Evolutionary conservation across 805 yeast species (phyloP).

Genomic region (Myxozyma vanderwaltii): DNA sequence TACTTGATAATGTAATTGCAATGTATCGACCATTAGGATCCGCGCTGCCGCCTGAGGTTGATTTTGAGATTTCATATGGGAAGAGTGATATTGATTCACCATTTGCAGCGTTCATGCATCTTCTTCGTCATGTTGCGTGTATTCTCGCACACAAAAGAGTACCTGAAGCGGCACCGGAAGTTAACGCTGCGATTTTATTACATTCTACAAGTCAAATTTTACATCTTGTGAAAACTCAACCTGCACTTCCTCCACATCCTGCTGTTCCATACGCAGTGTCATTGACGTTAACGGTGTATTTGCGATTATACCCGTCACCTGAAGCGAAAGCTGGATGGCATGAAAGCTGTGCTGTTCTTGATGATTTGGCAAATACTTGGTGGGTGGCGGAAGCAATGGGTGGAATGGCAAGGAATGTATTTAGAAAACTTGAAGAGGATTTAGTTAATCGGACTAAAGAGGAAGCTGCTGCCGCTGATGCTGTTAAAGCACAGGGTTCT

Average conservation of each 20-base stretch:
- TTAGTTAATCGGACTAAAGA: conserved; percentile 13
- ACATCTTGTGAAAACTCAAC: conserved; percentile 36
- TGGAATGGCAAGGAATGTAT: conserved; percentile 41
- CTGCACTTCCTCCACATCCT: conserved; percentile 41
- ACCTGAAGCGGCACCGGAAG: conserved; percentile 32
- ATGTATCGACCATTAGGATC: conserved; percentile 44
- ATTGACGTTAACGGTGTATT: conserved; percentile 43
- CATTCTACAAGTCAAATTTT: conserved; percentile 39
- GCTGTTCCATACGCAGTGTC: conserved; percentile 44
- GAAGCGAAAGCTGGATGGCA: conserved; percentile 40
- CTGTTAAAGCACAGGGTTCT: neutral
- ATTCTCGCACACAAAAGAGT: conserved; percentile 43
- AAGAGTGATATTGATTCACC: conserved; percentile 39
- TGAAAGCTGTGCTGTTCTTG: conserved; percentile 38
- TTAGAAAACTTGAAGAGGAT: conserved; percentile 34
- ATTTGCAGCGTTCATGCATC: conserved; percentile 37
- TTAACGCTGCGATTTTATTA: conserved; percentile 31
- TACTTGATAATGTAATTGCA: conserved; percentile 45
- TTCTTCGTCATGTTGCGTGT: conserved; percentile 40
- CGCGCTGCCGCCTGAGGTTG: conserved; percentile 38
- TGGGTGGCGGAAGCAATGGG: conserved; percentile 46
- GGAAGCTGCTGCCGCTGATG: neutral
- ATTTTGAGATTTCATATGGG: conserved; percentile 34
- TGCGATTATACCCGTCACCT: conserved; percentile 40
- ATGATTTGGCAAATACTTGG: conserved; percentile 40